Evolutionary conservation across 116 monocot genomes (phyloP), one percentile per base, ranked within the genome.

Genomic region (Iris pallida): DNA sequence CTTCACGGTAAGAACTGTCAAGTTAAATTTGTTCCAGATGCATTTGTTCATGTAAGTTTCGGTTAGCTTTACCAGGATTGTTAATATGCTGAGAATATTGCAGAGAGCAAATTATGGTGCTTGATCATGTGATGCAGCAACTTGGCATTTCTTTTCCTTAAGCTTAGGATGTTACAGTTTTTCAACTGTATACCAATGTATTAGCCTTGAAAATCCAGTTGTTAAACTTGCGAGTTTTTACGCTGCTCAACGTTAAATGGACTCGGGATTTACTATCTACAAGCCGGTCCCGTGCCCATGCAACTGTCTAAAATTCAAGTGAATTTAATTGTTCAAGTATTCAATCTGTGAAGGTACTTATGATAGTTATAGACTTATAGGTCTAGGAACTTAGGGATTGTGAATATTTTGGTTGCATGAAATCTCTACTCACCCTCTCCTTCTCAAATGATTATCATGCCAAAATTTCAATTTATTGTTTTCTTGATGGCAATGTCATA

Each of bases 1-100:
- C 66, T 88, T 54, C 85, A 88, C 61, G 84, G 88, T 88, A 75
- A 17, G 42, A 15, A 16, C 17, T 8, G 57, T 13, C 5, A 59
- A n/a, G 6, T 56, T 16, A 16, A 15, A 56, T 13, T 6, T 56
- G 12, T 6, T 6, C 12, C 5, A 49, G 11, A 13, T 51, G 49
- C 7, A 7, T 9, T 51, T 51, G 11, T 51, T 51, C 49, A 51
- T 51, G 49, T 30, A 30, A 30, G 30, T 30, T 30, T 30, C 3
- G 30, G 30, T 30, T 30, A 30, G 3, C 30, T 30, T 30, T 30
- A 30, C 30, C 30, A 30, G 30, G 30, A 30, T 30, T 30, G 30
- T 30, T 30, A 12, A 0, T 0, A 63, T 30, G 49, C 13, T 9
- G 13, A 51, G 49, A 4, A 51, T 13, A 9, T 51, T 13, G 13